Conservation (phyloP, 345 rosid species). For the Gossypium stocksii region DNA sequence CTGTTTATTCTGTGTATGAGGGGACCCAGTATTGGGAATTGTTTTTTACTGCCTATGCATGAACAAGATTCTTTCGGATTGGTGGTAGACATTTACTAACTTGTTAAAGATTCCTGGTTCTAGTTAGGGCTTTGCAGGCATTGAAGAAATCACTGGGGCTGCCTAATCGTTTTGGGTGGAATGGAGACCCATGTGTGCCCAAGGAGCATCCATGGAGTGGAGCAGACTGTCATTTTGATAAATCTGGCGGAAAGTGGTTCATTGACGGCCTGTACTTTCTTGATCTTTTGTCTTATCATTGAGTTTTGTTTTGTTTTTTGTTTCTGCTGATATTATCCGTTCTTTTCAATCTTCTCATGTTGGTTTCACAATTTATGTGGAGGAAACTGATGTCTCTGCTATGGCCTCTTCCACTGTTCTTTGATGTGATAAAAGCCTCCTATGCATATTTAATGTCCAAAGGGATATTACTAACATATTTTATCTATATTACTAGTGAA, state of each 20-base stretch:
- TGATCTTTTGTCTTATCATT: constrained; percentile 21
- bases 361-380: neutral
- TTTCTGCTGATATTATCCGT: neutral
- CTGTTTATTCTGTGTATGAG: neutral
- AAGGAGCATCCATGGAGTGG: constrained; percentile 99
- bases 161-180: constrained; percentile 97
- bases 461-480: neutral
- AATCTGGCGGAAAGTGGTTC: constrained; percentile 68
- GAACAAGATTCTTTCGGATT: constrained; percentile 1
- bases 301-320: constrained; percentile 1
- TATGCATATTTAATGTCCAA: neutral
- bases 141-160: constrained; percentile 70
- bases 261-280: constrained; percentile 90
- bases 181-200: constrained; percentile 99
- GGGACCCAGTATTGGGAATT: neutral
- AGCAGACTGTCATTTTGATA: constrained; percentile 75
- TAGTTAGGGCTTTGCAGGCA: constrained; percentile 69
- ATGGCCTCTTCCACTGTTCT: neutral
- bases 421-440: neutral
- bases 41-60: neutral
- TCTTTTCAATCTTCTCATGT: neutral
- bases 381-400: neutral
- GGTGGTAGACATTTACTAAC: constrained; percentile 16
- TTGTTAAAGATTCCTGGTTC: constrained; percentile 25
- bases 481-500: neutral